phyloP scores from a whole-genome alignment of 1,139 yeast genomes.

The Pneumocystis jirovecii region DNA sequence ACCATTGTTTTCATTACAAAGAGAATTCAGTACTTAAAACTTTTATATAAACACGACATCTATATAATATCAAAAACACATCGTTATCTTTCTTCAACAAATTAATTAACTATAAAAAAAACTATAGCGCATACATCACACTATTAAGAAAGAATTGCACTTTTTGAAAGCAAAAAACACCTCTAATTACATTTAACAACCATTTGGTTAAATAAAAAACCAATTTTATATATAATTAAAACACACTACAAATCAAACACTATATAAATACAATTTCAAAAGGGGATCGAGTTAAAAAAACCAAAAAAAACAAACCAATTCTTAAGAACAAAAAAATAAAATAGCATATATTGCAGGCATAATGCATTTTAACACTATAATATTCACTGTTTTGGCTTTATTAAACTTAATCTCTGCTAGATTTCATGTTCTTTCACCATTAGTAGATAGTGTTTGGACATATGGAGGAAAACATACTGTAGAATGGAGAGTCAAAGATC shows the following conservation, averaged over 20 bases:
- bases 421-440: not conserved
- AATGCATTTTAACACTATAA: not conserved
- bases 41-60: not conserved
- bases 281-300: not conserved
- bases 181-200: not conserved
- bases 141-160: not conserved
- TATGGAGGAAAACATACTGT: not conserved
- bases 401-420: not conserved
- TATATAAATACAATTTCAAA: not conserved
- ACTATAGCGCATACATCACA: not conserved
- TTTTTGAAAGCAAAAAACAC: not conserved
- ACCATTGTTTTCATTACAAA: not conserved
- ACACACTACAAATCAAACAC: not conserved
- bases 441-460: not conserved
- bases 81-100: not conserved
- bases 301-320: not conserved
- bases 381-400: not conserved
- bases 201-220: not conserved
- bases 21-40: not conserved
- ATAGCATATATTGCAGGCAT: not conserved
- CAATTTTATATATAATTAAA: not conserved
- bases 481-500: not conserved
- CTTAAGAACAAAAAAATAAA: not conserved
- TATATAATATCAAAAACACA: not conserved
- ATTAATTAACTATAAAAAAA: not conserved